Percentiles rank a stretch among this genome's conserved stretches.
These are phyloP conservation scores for Phellopilus nigrolimitatus DNA, from an alignment of 1,284 basidiomycete species.

Conservation along the genomic window DNA sequence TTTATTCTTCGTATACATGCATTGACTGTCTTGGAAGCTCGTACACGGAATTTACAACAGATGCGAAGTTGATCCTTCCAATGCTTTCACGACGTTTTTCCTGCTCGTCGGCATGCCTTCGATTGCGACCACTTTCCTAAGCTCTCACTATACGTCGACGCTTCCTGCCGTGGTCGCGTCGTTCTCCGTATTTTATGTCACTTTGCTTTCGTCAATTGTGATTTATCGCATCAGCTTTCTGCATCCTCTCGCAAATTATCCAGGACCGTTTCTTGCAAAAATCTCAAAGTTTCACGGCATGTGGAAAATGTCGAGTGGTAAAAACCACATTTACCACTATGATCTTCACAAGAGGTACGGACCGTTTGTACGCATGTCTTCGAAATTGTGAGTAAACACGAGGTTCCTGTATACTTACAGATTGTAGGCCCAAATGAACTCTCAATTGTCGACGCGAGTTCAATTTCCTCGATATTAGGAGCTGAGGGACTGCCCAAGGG, in stretches of 20 bases:
- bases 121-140: not conserved
- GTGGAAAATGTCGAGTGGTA: constrained; percentile 15
- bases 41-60: constrained; percentile 14
- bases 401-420: not conserved
- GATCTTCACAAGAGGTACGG: constrained; percentile 20
- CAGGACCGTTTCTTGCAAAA: constrained; percentile 23
- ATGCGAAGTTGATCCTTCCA: constrained; percentile 7
- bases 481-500: constrained; percentile 31
- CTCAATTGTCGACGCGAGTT: constrained; percentile 29
- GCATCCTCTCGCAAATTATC: constrained; percentile 24
- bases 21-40: too few species aligned
- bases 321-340: constrained; percentile 18
- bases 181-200: constrained; percentile 10
- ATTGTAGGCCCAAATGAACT: constrained; percentile 30
- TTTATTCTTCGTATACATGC: too few species aligned
- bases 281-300: constrained; percentile 22
- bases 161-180: not conserved
- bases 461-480: constrained; percentile 29
- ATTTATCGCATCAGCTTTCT: constrained; percentile 26
- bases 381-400: not conserved
- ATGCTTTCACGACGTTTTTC: not conserved
- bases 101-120: constrained; percentile 11
- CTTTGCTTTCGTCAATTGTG: constrained; percentile 8
- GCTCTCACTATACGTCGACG: not conserved
- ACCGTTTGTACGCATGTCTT: constrained; percentile 22